A percentile compares a stretch with the other conserved stretches of the same genome.
Evolutionary conservation across 495 filamentous ascomycete genomes (phyloP).

Genomic region (Lichina pygmaea): DNA sequence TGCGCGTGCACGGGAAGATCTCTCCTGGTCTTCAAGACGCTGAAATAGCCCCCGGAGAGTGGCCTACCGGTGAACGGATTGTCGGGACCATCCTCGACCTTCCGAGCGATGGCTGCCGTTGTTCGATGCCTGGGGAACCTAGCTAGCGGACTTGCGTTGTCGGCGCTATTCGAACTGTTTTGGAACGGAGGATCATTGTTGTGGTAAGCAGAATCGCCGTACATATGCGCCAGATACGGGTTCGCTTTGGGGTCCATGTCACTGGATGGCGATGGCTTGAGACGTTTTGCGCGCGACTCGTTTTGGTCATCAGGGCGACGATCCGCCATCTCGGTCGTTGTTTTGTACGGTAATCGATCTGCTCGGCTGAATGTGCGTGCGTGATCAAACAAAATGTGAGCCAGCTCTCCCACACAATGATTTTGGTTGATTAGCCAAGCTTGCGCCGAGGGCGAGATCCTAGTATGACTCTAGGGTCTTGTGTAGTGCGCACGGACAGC

Average conservation of each 20-base stretch:
- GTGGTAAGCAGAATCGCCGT: slow-evolving; percentile 19
- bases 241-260: slow-evolving; percentile 32
- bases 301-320: slow-evolving; percentile 13
- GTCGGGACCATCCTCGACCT: slow-evolving; percentile 52
- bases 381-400: no score
- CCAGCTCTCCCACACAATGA: no score
- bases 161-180: slow-evolving; percentile 7
- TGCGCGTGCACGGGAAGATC: slow-evolving; percentile 77
- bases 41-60: slow-evolving; percentile 64
- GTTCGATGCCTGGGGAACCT: slow-evolving; percentile 53
- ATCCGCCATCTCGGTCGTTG: slow-evolving; percentile 10
- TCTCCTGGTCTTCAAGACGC: slow-evolving; percentile 58
- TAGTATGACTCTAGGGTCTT: no score
- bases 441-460: no score
- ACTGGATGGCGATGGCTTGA: slow-evolving; percentile 15
- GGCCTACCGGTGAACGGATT: slow-evolving; percentile 63
- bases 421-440: no score
- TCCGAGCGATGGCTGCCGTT: slow-evolving; percentile 43
- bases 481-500: no score
- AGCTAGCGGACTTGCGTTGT: slow-evolving; percentile 24
- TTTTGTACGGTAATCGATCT: no score
- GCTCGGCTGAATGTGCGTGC: no score
- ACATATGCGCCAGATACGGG: slow-evolving; percentile 80
- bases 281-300: slow-evolving; percentile 16
- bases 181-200: slow-evolving; percentile 12